Evolutionary conservation across 352 stramenopile species (phyloP).

Genomic region (Phytophthora kernoviae): DNA sequence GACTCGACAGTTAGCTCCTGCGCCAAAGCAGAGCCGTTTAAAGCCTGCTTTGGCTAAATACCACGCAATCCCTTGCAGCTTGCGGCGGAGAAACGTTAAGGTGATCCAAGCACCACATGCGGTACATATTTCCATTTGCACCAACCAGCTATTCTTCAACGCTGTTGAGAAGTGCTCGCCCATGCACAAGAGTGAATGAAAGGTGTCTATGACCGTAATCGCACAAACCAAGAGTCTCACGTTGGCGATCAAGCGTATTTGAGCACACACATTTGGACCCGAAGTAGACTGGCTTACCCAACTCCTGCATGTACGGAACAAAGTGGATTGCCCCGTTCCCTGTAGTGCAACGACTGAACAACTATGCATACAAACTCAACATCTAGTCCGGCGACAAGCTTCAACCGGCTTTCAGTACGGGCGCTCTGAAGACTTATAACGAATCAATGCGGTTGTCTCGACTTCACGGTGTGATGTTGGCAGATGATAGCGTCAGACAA

Average conservation of each 20-base stretch:
- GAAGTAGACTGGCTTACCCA: too few relatives aligned
- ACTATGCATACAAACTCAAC: constrained; percentile 23
- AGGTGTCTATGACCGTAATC: background rate
- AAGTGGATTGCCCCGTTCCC: background rate
- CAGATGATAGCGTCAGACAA: background rate
- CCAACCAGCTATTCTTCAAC: background rate
- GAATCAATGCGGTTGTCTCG: too few relatives aligned
- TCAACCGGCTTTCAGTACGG: constrained; percentile 16
- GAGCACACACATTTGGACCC: too few relatives aligned
- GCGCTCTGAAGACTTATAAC: constrained; percentile 14
- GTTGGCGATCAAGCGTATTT: too few relatives aligned
- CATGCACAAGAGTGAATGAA: background rate
- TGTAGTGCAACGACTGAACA: background rate
- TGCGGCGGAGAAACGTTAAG: background rate
- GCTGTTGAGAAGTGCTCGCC: background rate
- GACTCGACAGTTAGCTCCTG: background rate
- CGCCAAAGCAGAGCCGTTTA: background rate
- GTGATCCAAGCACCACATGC: too few relatives aligned
- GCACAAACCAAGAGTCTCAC: too few relatives aligned
- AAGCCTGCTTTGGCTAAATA: background rate
- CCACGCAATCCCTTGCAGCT: background rate
- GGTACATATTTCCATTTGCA: too few relatives aligned
- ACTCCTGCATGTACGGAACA: background rate
- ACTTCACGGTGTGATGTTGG: background rate
- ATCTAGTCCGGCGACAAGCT: constrained; percentile 12